These are phyloP conservation scores for Arthrobotrys entomopaga DNA, from an alignment of 2,329 filamentous ascomycete species.

Conservation along the genomic window DNA sequence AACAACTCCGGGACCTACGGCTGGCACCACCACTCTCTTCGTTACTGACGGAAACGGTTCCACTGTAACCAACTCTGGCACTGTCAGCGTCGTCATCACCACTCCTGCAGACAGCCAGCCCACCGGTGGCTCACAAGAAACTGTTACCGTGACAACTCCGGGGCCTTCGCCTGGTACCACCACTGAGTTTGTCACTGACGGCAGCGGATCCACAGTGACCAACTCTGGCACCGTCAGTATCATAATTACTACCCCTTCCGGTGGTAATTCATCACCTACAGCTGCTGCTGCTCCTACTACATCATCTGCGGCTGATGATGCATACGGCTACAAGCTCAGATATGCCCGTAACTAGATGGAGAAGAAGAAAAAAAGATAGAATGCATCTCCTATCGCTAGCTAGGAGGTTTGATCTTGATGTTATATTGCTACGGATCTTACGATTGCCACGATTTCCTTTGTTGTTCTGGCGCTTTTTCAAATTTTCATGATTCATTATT, in stretches of 20 bases:
- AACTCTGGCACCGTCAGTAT: conserved; percentile 8
- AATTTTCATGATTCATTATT: no score
- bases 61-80: not conserved
- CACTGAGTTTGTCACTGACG: not conserved
- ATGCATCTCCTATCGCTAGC: no score
- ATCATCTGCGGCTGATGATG: no score
- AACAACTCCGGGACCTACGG: conserved; percentile 1
- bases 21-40: conserved; percentile 6
- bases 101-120: not conserved
- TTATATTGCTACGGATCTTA: no score
- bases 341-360: no score
- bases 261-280: no score
- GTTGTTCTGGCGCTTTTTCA: no score
- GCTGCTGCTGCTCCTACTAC: no score
- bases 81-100: not conserved
- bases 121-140: not conserved
- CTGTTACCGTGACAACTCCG: not conserved
- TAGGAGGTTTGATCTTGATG: no score
- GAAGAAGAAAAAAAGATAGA: no score
- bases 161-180: not conserved
- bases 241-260: not conserved
- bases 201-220: not conserved
- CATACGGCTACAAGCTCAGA: no score
- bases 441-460: no score
- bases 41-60: conserved; percentile 4